Evolutionary conservation across 1,284 basidiomycete genomes (phyloP), one percentile per base, ranked within the genome.

Genomic region (Rhodotorula sp.): DNA sequence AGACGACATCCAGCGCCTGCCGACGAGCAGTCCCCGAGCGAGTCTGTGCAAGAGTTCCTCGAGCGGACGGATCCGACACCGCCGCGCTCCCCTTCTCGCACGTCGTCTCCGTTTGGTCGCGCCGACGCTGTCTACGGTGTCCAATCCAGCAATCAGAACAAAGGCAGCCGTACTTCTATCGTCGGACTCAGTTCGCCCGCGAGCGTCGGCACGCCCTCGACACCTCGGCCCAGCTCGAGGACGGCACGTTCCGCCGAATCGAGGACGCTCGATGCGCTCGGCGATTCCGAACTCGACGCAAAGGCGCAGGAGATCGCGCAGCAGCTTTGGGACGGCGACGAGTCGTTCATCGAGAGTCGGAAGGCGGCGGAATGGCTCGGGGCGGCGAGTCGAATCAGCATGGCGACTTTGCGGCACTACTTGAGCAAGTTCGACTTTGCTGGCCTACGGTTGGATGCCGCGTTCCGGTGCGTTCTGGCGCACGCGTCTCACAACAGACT

Each of bases 351-450:
- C 74, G 85, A 87, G 28, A 89, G 89, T 77, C 93, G 95, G 77
- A 95, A 95, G 84, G 92, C 97, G 77, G 93, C 95, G 1, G 92
- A 97, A 81, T 98, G 93, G 89, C 84, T 99, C 55, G 95, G 95
- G 74, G 90, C 92, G 78, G 83, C 87, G 89, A 94, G 87, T 38
- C 82, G 82, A 16, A 84, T 94, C 76, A 95, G 95, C 81, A 88
- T 87, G 73, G 81, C 86, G 18, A 87, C 91, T 1, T 83, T 97
- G 52, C 85, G 85, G 28, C 84, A 89, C 79, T 99, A 97, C 82
- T 88, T 99, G 82, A 86, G 89, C 76, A 86, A 88, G 79, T 97
- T 97, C 80, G 92, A 98, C 81, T 97, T 98, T 82, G 83, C 85
- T 5, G 86, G 86, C 8, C 80, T 94, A 74, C 85, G 92, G 68